Percentiles rank a stretch among this genome's conserved stretches.
Evolutionary conservation across 805 yeast species (phyloP).

Genomic region (Pichia californica): DNA sequence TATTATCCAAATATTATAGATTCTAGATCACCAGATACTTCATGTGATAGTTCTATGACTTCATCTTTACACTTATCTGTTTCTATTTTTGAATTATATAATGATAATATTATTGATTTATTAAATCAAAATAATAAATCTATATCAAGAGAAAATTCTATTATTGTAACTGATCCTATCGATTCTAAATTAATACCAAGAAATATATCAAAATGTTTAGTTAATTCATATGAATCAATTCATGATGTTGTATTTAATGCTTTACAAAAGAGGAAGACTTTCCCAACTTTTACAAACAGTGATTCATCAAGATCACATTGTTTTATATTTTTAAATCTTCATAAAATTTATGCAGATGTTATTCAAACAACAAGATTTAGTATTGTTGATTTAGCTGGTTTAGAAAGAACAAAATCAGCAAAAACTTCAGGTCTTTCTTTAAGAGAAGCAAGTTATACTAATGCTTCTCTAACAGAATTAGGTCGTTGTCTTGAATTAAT

Average conservation of each 20-base stretch:
- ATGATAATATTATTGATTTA: conserved; percentile 39
- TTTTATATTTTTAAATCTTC: conserved; percentile 34
- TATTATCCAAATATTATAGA: conserved; percentile 9
- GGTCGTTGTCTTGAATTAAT: conserved; percentile 43
- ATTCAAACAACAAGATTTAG: conserved; percentile 34
- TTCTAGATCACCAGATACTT: neutral
- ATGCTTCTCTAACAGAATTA: conserved; percentile 42
- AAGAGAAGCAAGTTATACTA: conserved; percentile 43
- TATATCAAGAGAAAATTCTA: conserved; percentile 27
- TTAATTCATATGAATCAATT: conserved; percentile 33
- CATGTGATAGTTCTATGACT: neutral
- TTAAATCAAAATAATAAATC: conserved; percentile 14
- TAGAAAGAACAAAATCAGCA: conserved; percentile 43
- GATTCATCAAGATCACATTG: conserved; percentile 47
- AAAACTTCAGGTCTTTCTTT: conserved; percentile 39
- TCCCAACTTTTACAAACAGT: conserved; percentile 37
- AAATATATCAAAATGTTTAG: conserved; percentile 35
- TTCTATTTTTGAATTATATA: conserved; percentile 49
- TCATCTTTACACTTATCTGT: conserved; percentile 28
- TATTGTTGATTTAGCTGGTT: conserved; percentile 45
- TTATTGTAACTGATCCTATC: conserved; percentile 35
- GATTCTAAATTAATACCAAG: conserved; percentile 41
- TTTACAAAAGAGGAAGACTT: conserved; percentile 31
- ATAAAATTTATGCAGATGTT: conserved; percentile 16
- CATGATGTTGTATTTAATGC: conserved; percentile 34